Percentiles rank a stretch among this genome's conserved stretches.
Evolutionary conservation across 441 rosid species (phyloP).

Genomic region (Melastoma candidum): DNA sequence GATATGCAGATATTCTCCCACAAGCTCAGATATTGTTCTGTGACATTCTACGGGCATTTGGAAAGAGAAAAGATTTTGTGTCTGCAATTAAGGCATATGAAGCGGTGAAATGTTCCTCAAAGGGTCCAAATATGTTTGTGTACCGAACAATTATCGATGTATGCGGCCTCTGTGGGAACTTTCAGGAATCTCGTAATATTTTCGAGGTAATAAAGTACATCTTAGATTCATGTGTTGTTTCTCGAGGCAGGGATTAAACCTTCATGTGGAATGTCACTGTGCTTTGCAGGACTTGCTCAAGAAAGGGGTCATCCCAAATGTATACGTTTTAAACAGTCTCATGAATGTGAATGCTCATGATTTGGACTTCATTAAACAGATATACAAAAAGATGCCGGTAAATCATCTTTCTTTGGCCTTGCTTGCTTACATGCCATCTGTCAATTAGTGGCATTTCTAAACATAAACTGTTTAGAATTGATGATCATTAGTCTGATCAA

Average conservation of each 20-base stretch:
- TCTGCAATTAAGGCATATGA: slow-evolving; percentile 67
- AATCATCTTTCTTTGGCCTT: slow-evolving; percentile 11
- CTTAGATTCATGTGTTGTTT: neutral
- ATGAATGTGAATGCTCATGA: slow-evolving; percentile 92
- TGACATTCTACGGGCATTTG: slow-evolving; percentile 56
- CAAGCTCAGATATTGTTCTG: slow-evolving; percentile 60
- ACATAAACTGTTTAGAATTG: neutral
- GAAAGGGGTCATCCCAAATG: slow-evolving; percentile 55
- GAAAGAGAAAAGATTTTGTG: slow-evolving; percentile 59
- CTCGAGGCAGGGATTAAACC: neutral
- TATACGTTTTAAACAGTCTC: slow-evolving; percentile 77
- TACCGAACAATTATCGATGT: slow-evolving; percentile 71
- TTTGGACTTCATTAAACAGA: slow-evolving; percentile 49
- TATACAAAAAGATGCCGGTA: slow-evolving; percentile 75
- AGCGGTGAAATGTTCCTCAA: slow-evolving; percentile 40
- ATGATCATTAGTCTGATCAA: neutral
- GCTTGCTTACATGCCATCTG: slow-evolving; percentile 1
- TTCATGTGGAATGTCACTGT: slow-evolving; percentile 11
- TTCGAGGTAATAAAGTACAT: slow-evolving; percentile 36
- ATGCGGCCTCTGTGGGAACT: slow-evolving; percentile 72
- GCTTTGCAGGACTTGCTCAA: slow-evolving; percentile 57
- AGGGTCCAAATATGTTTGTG: slow-evolving; percentile 60
- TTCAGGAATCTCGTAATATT: slow-evolving; percentile 64
- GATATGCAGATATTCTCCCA: slow-evolving; percentile 60
- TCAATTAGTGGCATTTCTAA: neutral